A percentile compares a stretch with the other conserved stretches of the same genome.
Conservation (phyloP, 1,284 basidiomycete genomes). For the Acaromyces ingoldii region DNA sequence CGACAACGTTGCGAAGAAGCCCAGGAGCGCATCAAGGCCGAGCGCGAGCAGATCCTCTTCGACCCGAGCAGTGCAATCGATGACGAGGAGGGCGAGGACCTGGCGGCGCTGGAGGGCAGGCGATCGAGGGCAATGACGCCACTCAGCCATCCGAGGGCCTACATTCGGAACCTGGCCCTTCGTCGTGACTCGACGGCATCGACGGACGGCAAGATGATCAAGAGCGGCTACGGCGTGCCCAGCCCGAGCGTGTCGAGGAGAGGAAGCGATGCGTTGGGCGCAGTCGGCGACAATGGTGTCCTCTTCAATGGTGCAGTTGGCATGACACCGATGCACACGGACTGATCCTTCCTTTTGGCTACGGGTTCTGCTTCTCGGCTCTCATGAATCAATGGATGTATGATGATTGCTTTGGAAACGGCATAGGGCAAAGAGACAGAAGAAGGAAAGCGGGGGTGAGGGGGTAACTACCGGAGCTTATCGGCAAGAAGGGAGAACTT, state of each 20-base stretch:
- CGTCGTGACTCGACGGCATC: not conserved
- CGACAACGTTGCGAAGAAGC: slow-evolving; percentile 42
- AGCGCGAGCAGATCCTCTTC: slow-evolving; percentile 34
- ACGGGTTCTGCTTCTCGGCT: too few species aligned
- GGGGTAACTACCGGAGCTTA: too few species aligned
- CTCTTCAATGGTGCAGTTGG: slow-evolving; percentile 5
- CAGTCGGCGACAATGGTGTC: too few species aligned
- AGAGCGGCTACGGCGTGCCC: slow-evolving; percentile 4
- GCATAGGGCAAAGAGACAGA: too few species aligned
- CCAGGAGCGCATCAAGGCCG: slow-evolving; percentile 41
- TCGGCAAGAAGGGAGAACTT: too few species aligned
- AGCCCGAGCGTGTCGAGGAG: not conserved
- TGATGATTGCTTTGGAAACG: too few species aligned
- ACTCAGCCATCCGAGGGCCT: slow-evolving; percentile 27
- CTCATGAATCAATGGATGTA: too few species aligned
- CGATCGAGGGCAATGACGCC: slow-evolving; percentile 23
- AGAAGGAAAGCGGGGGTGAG: too few species aligned
- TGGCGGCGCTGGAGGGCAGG: slow-evolving; percentile 17
- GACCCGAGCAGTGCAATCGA: slow-evolving; percentile 9
- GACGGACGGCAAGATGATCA: slow-evolving; percentile 1
- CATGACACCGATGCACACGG: slow-evolving; percentile 8
- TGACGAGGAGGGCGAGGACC: slow-evolving; percentile 29
- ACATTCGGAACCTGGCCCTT: slow-evolving; percentile 16
- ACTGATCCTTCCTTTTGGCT: too few species aligned
- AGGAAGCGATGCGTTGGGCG: slow-evolving; percentile 1